Conservation (phyloP, 768 basidiomycete genomes). For the Serendipita sp. region DNA sequence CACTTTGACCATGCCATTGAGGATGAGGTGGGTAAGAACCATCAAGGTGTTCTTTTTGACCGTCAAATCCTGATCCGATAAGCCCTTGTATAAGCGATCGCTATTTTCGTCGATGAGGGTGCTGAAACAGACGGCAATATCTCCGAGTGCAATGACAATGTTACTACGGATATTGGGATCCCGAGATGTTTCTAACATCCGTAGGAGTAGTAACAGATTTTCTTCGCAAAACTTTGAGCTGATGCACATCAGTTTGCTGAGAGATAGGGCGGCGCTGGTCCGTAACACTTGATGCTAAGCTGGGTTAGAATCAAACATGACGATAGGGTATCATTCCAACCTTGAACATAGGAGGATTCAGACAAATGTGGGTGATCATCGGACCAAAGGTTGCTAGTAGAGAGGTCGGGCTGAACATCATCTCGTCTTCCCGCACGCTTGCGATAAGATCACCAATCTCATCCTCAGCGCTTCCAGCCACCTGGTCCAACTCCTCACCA, state of each 20-base stretch:
- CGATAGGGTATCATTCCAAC: constrained; percentile 26
- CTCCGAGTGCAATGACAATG: constrained; percentile 93
- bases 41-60: constrained; percentile 99
- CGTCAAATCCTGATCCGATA: constrained; percentile 68
- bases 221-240: constrained; percentile 88
- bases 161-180: constrained; percentile 87
- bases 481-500: constrained; percentile 86
- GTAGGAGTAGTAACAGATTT: constrained; percentile 79
- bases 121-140: constrained; percentile 97
- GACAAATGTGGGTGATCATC: constrained; percentile 78
- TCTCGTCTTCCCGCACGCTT: constrained; percentile 67
- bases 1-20: constrained; percentile 99
- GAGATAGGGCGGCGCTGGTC: constrained; percentile 70
- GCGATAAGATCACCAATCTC: constrained; percentile 92
- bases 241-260: constrained; percentile 95
- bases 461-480: constrained; percentile 94
- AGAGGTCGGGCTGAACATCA: constrained; percentile 70
- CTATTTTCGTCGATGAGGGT: constrained; percentile 95
- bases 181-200: constrained; percentile 79
- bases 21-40: constrained; percentile 91
- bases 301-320: background rate
- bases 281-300: constrained; percentile 69
- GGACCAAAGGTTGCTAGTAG: constrained; percentile 77
- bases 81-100: constrained; percentile 85
- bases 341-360: constrained; percentile 83